These are phyloP conservation scores for Haberlea rhodopensis DNA, from an alignment of 257 asterid genomes.

Conservation along the genomic window DNA sequence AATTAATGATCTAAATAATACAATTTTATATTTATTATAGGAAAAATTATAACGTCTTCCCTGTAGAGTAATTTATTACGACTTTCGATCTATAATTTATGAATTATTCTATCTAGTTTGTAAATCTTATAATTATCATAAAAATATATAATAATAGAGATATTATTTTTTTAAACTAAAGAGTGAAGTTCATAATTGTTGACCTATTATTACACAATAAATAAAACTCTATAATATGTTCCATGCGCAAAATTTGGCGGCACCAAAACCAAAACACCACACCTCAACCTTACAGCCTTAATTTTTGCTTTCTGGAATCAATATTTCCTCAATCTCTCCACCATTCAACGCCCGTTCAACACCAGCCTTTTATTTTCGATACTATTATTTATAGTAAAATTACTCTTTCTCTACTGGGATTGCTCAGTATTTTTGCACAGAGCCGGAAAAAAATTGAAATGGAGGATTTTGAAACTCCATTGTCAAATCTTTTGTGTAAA, in stretches of 20 bases:
- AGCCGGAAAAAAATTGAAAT: conserved; percentile 5
- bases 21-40: too few relatives aligned
- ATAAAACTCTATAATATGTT: neutral
- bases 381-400: neutral
- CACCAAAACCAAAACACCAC: conserved; percentile 32
- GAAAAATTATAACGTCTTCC: too few relatives aligned
- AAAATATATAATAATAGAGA: too few relatives aligned
- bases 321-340: conserved; percentile 26
- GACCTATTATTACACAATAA: neutral
- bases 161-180: too few relatives aligned
- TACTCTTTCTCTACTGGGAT: neutral
- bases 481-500: conserved; percentile 37
- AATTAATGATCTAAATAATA: neutral
- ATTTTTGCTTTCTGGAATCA: conserved; percentile 20
- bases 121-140: too few relatives aligned
- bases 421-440: neutral
- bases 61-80: too few relatives aligned
- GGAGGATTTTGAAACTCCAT: conserved; percentile 27
- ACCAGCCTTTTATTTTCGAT: neutral
- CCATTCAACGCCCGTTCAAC: neutral
- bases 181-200: too few relatives aligned
- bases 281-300: conserved; percentile 19
- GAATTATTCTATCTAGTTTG: too few relatives aligned
- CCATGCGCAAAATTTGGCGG: conserved; percentile 40
- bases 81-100: too few relatives aligned